Base-by-base conservation (phyloP, 139 green algal genomes). In the Tetraselmis chui region DNA sequence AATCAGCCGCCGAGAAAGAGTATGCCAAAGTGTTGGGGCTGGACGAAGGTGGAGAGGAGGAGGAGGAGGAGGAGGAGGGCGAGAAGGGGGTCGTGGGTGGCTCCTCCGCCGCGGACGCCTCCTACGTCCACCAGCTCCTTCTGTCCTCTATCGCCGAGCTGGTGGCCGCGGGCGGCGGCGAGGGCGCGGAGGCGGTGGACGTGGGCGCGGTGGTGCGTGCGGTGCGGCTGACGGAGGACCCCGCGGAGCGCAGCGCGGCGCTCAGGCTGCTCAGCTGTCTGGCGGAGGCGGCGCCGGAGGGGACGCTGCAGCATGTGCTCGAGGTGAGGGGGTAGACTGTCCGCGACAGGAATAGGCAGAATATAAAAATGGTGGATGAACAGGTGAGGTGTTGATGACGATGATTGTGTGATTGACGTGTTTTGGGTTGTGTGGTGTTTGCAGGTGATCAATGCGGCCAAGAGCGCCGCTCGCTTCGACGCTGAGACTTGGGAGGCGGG, bases 371-470 rank as follows among this genome's bases (percentile, higher is more conserved):
- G n/a, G n/a, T n/a, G n/a, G n/a, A n/a, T n/a, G n/a, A n/a, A n/a
- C n/a, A n/a, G n/a, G n/a, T n/a, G n/a, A n/a, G n/a, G n/a, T n/a
- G n/a, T n/a, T n/a, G n/a, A n/a, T n/a, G n/a, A n/a, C n/a, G n/a
- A n/a, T n/a, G n/a, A n/a, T n/a, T n/a, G n/a, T 31, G 77, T 82
- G 1, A 26, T 85, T 24, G 82, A 85, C 0, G 82, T 82, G 26
- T 28, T 26, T 27, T 32, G 45, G 1, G 77, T 81, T 29, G 31
- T 82, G 23, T 30, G 59, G 23, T 23, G 59, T 29, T 5, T 31
- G 28, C 67, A 77, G 32, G 31, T 29, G 1, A 30, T 18, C 26
- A 81, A 74, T 24, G 78, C 11, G 31, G 28, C 78, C 22, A 59
- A 84, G 30, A 67, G 76, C 83, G 29, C 58, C 0, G 27, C 76